Conservation (phyloP, 768 basidiomycete species). For the Strobilomyces confusus region DNA sequence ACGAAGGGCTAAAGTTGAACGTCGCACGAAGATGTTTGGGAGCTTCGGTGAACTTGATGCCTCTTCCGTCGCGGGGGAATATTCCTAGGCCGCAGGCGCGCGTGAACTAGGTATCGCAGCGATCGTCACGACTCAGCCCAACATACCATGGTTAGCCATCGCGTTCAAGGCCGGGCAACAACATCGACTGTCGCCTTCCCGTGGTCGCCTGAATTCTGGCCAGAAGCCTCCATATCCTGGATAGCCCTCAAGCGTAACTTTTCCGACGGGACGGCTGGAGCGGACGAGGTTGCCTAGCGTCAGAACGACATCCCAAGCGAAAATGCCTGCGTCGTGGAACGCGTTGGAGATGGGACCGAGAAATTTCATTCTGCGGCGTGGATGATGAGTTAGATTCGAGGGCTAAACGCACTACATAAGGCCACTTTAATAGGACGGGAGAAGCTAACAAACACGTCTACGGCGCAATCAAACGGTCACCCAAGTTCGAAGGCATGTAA, state of each 20-base stretch:
- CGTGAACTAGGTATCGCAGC: neutral
- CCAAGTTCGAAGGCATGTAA: neutral
- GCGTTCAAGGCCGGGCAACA: slow-evolving; percentile 74
- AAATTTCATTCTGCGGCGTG: slow-evolving; percentile 6
- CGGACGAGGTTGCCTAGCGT: slow-evolving; percentile 14
- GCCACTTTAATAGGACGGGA: slow-evolving; percentile 3
- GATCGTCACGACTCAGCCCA: slow-evolving; percentile 44
- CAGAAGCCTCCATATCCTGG: slow-evolving; percentile 58
- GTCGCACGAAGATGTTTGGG: slow-evolving; percentile 40
- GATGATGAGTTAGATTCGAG: neutral
- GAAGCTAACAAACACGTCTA: neutral
- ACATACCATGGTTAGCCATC: slow-evolving; percentile 73
- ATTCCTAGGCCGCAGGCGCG: slow-evolving; percentile 28
- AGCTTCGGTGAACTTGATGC: slow-evolving; percentile 54
- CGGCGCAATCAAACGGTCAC: neutral
- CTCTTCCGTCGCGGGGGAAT: slow-evolving; percentile 58
- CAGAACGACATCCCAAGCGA: slow-evolving; percentile 14
- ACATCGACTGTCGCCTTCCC: slow-evolving; percentile 61
- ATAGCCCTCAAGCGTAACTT: slow-evolving; percentile 48
- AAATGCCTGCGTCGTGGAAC: neutral
- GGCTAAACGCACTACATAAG: neutral
- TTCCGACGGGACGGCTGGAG: slow-evolving; percentile 38
- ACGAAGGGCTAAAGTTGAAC: slow-evolving; percentile 67
- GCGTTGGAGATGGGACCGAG: slow-evolving; percentile 1
- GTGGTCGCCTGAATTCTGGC: slow-evolving; percentile 61